Evolutionary conservation across 2,329 filamentous ascomycete species (phyloP).

Genomic region (Paracoccidioides lutzii): DNA sequence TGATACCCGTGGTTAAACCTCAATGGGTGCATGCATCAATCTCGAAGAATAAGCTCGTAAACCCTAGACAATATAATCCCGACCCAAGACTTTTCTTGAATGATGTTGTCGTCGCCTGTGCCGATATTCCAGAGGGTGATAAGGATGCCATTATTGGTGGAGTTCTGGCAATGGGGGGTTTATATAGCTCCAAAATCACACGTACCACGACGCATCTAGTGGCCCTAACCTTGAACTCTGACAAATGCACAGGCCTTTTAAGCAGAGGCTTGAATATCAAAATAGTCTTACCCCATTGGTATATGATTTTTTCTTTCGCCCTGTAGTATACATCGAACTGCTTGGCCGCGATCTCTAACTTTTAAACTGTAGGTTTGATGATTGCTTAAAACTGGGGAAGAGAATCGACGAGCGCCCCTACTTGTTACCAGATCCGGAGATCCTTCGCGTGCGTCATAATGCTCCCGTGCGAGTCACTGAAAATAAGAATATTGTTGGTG

Average conservation of each 20-base stretch:
- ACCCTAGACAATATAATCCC: constrained; percentile 73
- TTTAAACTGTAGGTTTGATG: constrained; percentile 62
- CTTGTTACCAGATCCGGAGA: constrained; percentile 69
- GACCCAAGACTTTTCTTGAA: constrained; percentile 86
- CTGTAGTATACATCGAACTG: neutral
- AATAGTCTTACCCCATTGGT: constrained; percentile 90
- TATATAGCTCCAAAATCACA: constrained; percentile 58
- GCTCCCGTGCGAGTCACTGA: constrained; percentile 44
- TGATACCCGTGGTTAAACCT: constrained; percentile 74
- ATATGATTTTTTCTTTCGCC: constrained; percentile 11
- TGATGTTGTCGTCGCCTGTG: constrained; percentile 68
- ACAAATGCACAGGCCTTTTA: constrained; percentile 47
- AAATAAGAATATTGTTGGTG: constrained; percentile 53
- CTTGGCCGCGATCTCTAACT: constrained; percentile 16
- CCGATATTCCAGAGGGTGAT: constrained; percentile 71
- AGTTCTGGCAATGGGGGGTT: constrained; percentile 76
- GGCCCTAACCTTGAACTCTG: constrained; percentile 61
- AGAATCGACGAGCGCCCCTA: constrained; percentile 85
- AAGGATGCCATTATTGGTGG: constrained; percentile 87
- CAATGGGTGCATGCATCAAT: constrained; percentile 67
- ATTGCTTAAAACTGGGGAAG: constrained; percentile 85
- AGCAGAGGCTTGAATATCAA: constrained; percentile 47
- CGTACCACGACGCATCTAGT: constrained; percentile 79
- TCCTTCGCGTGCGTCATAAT: constrained; percentile 49
- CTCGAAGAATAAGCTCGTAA: constrained; percentile 54